A percentile compares a stretch with the other conserved stretches of the same genome.
Conservation (phyloP, 2,329 filamentous ascomycete genomes). For the Cladobotryum protrusum region DNA sequence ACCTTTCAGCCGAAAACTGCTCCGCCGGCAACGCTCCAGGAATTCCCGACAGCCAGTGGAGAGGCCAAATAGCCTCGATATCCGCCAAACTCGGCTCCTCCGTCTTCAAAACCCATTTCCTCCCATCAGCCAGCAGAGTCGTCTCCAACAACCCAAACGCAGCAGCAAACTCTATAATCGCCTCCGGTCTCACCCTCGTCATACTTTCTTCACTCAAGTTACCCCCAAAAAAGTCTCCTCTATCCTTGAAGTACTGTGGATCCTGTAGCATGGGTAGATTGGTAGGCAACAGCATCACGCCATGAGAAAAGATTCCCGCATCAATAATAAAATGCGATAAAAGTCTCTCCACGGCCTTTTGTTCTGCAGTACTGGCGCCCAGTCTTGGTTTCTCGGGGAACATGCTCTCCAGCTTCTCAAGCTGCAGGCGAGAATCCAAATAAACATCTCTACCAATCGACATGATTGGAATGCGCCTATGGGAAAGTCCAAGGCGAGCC, state of each 20-base stretch:
- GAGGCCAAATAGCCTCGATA: constrained; percentile 62
- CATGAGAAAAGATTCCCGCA: constrained; percentile 48
- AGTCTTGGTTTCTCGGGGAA: constrained; percentile 39
- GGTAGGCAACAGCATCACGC: constrained; percentile 50
- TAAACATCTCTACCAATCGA: constrained; percentile 63
- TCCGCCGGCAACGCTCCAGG: constrained; percentile 48
- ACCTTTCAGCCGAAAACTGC: constrained; percentile 44
- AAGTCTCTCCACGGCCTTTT: constrained; percentile 45
- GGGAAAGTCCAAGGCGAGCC: constrained; percentile 51
- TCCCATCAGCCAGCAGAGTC: constrained; percentile 58
- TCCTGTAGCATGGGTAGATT: constrained; percentile 49
- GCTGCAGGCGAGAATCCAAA: constrained; percentile 62
- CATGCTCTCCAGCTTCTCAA: constrained; percentile 55
- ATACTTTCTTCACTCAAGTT: constrained; percentile 21
- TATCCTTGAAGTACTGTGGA: constrained; percentile 54
- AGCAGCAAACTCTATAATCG: constrained; percentile 47
- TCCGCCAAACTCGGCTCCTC: constrained; percentile 53
- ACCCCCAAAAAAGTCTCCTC: constrained; percentile 32
- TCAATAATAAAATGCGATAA: constrained; percentile 52
- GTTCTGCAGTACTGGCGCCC: constrained; percentile 31
- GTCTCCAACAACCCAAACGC: constrained; percentile 55
- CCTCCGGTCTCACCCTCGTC: constrained; percentile 40
- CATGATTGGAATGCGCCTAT: constrained; percentile 65
- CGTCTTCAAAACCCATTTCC: constrained; percentile 55
- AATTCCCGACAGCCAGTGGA: constrained; percentile 58